These are phyloP conservation scores for Pachyrhizus erosus DNA, from an alignment of 306 rosid species.

Conservation along the genomic window DNA sequence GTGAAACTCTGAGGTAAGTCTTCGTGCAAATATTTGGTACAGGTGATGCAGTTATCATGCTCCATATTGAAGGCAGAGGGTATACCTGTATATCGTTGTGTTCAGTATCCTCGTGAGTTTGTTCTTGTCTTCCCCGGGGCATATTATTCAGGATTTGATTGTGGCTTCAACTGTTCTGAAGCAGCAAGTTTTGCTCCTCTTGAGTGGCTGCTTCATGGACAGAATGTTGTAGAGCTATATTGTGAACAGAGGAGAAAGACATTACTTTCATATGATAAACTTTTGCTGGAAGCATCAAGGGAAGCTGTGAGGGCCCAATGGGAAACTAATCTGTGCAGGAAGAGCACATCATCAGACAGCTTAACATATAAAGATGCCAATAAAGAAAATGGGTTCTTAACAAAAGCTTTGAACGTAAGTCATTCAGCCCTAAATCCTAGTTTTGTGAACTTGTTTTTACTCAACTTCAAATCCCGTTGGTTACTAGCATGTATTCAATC, in stretches of 20 bases:
- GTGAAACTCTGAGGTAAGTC: constrained; percentile 23
- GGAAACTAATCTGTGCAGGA: constrained; percentile 59
- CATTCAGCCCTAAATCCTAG: constrained; percentile 24
- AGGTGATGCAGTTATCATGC: constrained; percentile 70
- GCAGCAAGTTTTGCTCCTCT: constrained; percentile 77
- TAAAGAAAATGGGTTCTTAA: constrained; percentile 62
- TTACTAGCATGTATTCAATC: constrained; percentile 3
- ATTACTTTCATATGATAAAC: constrained; percentile 73
- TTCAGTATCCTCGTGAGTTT: constrained; percentile 79
- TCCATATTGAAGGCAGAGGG: constrained; percentile 66
- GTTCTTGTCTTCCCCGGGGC: constrained; percentile 82
- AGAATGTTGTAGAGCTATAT: constrained; percentile 65
- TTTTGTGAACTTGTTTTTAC: constrained; percentile 6
- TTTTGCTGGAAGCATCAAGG: constrained; percentile 80
- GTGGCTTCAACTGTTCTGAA: constrained; percentile 87
- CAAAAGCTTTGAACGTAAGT: constrained; percentile 66
- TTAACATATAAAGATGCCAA: constrained; percentile 57
- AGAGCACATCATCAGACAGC: constrained; percentile 47
- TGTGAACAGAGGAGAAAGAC: constrained; percentile 66
- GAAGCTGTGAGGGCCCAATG: constrained; percentile 83
- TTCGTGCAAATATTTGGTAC: constrained; percentile 47
- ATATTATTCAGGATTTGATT: constrained; percentile 80
- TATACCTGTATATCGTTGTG: constrained; percentile 75
- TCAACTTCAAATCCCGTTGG: constrained; percentile 19
- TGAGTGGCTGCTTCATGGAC: constrained; percentile 87